Evolutionary conservation across 1,284 basidiomycete species (phyloP).

Genomic region (Puccinia novopanici): DNA sequence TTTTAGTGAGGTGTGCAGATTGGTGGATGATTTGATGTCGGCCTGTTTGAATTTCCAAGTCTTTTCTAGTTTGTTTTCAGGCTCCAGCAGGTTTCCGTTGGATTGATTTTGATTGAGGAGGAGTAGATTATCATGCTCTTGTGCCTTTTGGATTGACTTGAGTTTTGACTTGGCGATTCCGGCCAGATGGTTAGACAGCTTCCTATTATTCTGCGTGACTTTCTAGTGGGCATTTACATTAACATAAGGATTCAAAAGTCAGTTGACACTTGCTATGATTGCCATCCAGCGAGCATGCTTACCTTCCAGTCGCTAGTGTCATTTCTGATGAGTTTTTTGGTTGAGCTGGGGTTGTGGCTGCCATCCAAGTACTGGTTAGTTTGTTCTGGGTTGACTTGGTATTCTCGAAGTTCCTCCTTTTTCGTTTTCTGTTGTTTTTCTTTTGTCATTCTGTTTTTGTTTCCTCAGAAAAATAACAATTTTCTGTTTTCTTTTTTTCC

Average conservation of each 20-base stretch:
- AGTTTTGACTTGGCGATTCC: conserved; percentile 28
- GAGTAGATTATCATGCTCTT: conserved; percentile 44
- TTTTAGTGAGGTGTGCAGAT: conserved; percentile 13
- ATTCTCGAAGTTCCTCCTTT: conserved; percentile 6
- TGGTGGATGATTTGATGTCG: conserved; percentile 39
- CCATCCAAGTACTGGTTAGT: conserved; percentile 31
- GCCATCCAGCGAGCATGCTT: too few relatives aligned
- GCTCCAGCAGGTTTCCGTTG: conserved; percentile 31
- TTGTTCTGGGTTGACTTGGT: conserved; percentile 31
- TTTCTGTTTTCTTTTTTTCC: too few relatives aligned
- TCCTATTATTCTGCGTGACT: conserved; percentile 43
- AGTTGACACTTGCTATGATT: too few relatives aligned
- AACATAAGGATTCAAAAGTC: background rate
- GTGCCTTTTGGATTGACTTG: conserved; percentile 20
- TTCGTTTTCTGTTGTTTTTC: background rate
- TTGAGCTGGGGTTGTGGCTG: conserved; percentile 12
- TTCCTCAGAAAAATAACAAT: too few relatives aligned
- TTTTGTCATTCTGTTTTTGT: background rate
- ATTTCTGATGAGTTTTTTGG: conserved; percentile 32
- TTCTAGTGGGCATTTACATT: background rate
- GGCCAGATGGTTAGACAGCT: conserved; percentile 42
- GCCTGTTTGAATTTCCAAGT: conserved; percentile 41
- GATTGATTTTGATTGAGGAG: conserved; percentile 33
- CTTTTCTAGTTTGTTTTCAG: conserved; percentile 39
- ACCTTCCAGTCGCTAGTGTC: conserved; percentile 40